Conservation (phyloP, 768 basidiomycete species). For the Xanthoconium purpureum region DNA sequence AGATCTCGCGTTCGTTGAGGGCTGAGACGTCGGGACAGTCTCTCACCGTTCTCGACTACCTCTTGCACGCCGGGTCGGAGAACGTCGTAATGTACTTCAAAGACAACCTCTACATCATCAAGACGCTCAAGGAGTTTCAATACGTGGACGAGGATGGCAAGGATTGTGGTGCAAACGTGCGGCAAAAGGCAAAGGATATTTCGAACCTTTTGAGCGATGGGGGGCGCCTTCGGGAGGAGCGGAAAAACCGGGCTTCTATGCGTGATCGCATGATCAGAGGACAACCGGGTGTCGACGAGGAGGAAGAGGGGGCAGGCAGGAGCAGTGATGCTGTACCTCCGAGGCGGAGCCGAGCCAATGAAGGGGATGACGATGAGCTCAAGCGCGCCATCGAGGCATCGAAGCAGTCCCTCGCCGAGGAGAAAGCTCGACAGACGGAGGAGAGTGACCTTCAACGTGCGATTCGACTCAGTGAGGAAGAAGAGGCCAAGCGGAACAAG, state of each 20-base stretch:
- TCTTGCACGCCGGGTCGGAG: slow-evolving; percentile 93
- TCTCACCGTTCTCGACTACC: slow-evolving; percentile 92
- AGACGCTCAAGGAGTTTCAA: slow-evolving; percentile 98
- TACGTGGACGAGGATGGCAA: slow-evolving; percentile 93
- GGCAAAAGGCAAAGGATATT: slow-evolving; percentile 97
- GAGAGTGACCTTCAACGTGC: slow-evolving; percentile 86
- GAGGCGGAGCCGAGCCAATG: slow-evolving; percentile 19
- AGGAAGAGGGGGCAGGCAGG: slow-evolving; percentile 19
- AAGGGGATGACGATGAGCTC: slow-evolving; percentile 80
- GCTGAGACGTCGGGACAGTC: slow-evolving; percentile 47
- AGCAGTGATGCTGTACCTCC: slow-evolving; percentile 15
- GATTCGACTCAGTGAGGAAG: slow-evolving; percentile 83
- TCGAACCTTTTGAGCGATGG: slow-evolving; percentile 91
- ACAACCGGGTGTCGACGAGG: slow-evolving; percentile 37
- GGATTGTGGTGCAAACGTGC: slow-evolving; percentile 97
- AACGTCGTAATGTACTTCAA: slow-evolving; percentile 98
- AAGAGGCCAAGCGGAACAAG: slow-evolving; percentile 73
- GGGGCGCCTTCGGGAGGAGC: slow-evolving; percentile 77
- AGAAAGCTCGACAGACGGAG: slow-evolving; percentile 59
- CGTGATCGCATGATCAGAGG: slow-evolving; percentile 89
- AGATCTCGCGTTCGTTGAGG: not conserved
- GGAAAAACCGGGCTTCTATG: slow-evolving; percentile 84
- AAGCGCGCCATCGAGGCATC: slow-evolving; percentile 86
- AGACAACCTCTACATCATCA: slow-evolving; percentile 96
- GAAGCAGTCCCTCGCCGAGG: slow-evolving; percentile 67